Evolutionary conservation across 1,284 basidiomycete genomes (phyloP).

Genomic region (Lentinula novae-zelandiae): DNA sequence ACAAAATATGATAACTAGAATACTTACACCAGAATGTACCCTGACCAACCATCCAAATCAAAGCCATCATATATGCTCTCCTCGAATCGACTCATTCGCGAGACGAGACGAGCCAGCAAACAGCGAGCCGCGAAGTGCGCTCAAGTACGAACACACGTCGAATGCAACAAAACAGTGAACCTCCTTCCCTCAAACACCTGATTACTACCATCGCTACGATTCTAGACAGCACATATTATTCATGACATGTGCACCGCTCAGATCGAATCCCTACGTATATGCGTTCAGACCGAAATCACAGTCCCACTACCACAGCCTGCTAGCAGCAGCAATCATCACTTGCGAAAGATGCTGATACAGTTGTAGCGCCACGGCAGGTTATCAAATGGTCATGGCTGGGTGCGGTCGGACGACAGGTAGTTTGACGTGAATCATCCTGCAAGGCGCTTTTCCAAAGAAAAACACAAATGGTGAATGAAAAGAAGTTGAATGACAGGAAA

Average conservation of each 20-base stretch:
- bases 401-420: no score
- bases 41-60: no score
- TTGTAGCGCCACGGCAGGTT: no score
- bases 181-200: conserved; percentile 15
- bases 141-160: conserved; percentile 31
- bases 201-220: background rate
- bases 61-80: conserved; percentile 2
- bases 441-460: background rate
- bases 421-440: background rate
- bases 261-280: no score
- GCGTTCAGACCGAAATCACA: no score
- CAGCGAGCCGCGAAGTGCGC: conserved; percentile 49
- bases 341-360: no score
- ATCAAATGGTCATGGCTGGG: no score
- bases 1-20: no score
- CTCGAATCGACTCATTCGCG: conserved; percentile 16
- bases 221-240: background rate
- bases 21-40: no score
- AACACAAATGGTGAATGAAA: conserved; percentile 6
- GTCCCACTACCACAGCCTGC: no score
- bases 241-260: no score
- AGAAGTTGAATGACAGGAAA: conserved; percentile 14
- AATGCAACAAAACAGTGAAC: background rate
- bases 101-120: conserved; percentile 18
- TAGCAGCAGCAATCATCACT: no score